These are phyloP conservation scores for Macrophomina phaseolina DNA, from an alignment of 2,329 filamentous ascomycete genomes.

Conservation along the genomic window DNA sequence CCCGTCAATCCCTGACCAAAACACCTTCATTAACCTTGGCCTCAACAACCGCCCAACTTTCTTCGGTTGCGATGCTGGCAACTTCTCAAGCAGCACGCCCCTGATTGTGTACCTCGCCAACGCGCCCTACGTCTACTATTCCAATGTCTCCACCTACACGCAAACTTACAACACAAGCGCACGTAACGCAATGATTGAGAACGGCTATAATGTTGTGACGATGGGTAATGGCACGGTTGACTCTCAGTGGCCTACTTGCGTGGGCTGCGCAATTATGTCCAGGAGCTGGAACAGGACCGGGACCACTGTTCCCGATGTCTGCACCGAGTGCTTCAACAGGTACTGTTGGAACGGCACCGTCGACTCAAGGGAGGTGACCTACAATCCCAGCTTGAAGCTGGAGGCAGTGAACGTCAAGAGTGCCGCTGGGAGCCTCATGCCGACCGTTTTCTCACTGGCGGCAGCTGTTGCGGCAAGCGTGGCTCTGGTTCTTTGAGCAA, in stretches of 20 bases:
- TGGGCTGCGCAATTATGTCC: slow-evolving; percentile 84
- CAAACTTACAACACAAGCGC: slow-evolving; percentile 66
- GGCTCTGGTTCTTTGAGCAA: not conserved
- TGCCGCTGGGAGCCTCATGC: slow-evolving; percentile 28
- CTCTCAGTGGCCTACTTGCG: slow-evolving; percentile 76
- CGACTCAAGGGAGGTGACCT: slow-evolving; percentile 44
- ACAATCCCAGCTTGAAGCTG: slow-evolving; percentile 37
- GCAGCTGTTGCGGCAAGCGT: slow-evolving; percentile 1
- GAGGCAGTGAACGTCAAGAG: slow-evolving; percentile 33
- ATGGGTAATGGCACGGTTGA: slow-evolving; percentile 81
- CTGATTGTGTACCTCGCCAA: slow-evolving; percentile 90
- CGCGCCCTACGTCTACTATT: slow-evolving; percentile 74
- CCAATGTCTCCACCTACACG: slow-evolving; percentile 82
- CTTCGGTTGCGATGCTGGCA: slow-evolving; percentile 76
- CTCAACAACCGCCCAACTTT: slow-evolving; percentile 77
- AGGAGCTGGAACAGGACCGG: slow-evolving; percentile 76
- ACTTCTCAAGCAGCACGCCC: slow-evolving; percentile 66
- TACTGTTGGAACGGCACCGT: slow-evolving; percentile 95
- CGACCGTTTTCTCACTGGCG: not conserved
- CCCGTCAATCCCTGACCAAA: slow-evolving; percentile 72
- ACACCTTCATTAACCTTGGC: slow-evolving; percentile 79
- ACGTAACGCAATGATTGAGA: slow-evolving; percentile 81
- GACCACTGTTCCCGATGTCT: slow-evolving; percentile 72
- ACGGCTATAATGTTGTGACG: slow-evolving; percentile 84
- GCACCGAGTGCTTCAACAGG: slow-evolving; percentile 73